A percentile compares a stretch with the other conserved stretches of the same genome.
Conservation (phyloP, 352 stramenopile genomes). For the Phytophthora litchii region DNA sequence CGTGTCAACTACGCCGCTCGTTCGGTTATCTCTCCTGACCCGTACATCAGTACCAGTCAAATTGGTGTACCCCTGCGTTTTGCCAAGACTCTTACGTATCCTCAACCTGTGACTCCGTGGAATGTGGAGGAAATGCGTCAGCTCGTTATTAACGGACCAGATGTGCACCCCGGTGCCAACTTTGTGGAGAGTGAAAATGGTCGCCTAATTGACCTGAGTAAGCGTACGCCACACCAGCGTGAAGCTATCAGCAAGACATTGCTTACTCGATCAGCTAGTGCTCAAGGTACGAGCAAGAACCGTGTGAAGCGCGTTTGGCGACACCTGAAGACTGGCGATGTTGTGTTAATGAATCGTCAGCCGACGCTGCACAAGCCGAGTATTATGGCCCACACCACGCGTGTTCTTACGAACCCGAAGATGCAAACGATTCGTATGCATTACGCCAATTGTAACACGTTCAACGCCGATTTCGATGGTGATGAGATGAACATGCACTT, state of each 20-base stretch:
- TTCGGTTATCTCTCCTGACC: slow-evolving; percentile 99
- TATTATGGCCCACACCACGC: slow-evolving; percentile 99
- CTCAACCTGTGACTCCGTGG: slow-evolving; percentile 97
- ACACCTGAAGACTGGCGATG: slow-evolving; percentile 97
- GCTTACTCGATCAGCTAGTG: slow-evolving; percentile 88
- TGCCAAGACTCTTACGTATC: slow-evolving; percentile 98
- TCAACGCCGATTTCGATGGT: slow-evolving; percentile 99
- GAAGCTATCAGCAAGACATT: slow-evolving; percentile 96
- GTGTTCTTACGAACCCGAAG: slow-evolving; percentile 95
- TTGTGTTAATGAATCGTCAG: slow-evolving; percentile 99
- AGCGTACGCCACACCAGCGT: slow-evolving; percentile 93
- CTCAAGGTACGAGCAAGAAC: slow-evolving; percentile 82
- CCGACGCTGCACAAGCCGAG: slow-evolving; percentile 99
- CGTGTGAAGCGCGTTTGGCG: slow-evolving; percentile 96
- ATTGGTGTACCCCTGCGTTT: slow-evolving; percentile 99
- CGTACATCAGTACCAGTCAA: slow-evolving; percentile 99
- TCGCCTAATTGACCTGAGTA: slow-evolving; percentile 94
- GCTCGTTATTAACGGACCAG: slow-evolving; percentile 96
- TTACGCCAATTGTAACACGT: slow-evolving; percentile 99
- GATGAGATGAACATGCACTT: slow-evolving; percentile 99
- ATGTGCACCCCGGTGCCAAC: slow-evolving; percentile 97
- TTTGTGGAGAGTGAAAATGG: slow-evolving; percentile 97
- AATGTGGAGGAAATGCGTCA: slow-evolving; percentile 98
- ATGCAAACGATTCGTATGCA: slow-evolving; percentile 99
- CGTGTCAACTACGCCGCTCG: slow-evolving; percentile 99